A percentile compares a stretch with the other conserved stretches of the same genome.
Conservation (phyloP, 1,284 basidiomycete genomes). For the Volvariella surrecta region DNA sequence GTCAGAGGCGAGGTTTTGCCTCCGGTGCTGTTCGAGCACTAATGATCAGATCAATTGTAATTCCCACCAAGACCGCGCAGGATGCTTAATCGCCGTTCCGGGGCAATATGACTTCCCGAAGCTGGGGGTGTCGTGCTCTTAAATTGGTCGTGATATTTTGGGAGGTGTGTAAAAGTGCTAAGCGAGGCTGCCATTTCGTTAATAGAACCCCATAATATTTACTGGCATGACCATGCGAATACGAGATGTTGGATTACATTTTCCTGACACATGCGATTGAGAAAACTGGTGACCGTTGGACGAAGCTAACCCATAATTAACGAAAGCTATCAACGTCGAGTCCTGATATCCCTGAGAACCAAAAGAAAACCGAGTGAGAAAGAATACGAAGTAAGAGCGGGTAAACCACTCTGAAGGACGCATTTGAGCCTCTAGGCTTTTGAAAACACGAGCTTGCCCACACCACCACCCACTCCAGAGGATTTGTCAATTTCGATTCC, state of each 20-base stretch:
- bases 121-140: slow-evolving; percentile 29
- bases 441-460: slow-evolving; percentile 11
- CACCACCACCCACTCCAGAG: slow-evolving; percentile 7
- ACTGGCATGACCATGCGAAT: no score
- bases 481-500: slow-evolving; percentile 37
- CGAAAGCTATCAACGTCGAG: no score
- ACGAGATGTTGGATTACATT: no score
- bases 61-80: slow-evolving; percentile 37
- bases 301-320: no score
- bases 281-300: no score
- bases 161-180: no score
- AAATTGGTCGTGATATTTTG: slow-evolving; percentile 7
- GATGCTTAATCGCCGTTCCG: slow-evolving; percentile 34
- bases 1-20: slow-evolving; percentile 34
- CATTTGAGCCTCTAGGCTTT: slow-evolving; percentile 6
- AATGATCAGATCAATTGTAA: slow-evolving; percentile 42
- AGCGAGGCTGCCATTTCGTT: no score
- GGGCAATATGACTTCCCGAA: slow-evolving; percentile 28
- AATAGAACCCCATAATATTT: no score
- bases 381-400: neutral
- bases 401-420: no score
- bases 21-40: slow-evolving; percentile 33
- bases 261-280: no score
- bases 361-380: no score
- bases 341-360: no score